Evolutionary conservation across 2,329 filamentous ascomycete genomes (phyloP).

Genomic region (Trichoderma atrobrunneum): DNA sequence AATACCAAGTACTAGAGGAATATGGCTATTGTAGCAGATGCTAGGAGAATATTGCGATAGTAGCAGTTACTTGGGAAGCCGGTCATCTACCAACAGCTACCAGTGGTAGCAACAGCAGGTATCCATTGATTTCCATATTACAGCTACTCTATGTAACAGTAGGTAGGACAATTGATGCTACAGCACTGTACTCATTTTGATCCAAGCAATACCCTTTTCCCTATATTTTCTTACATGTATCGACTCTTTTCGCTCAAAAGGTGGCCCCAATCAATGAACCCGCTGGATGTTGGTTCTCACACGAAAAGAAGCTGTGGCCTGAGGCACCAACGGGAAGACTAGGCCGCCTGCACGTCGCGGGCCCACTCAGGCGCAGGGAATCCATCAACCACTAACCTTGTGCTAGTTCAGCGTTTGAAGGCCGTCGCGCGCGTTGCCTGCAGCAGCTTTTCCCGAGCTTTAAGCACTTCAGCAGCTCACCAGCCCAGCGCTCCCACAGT

Average conservation of each 20-base stretch:
- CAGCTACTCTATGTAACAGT: background rate
- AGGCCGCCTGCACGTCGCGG: slow-evolving; percentile 6
- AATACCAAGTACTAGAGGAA: background rate
- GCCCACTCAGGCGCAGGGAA: slow-evolving; percentile 2
- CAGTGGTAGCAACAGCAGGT: background rate
- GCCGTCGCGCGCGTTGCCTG: slow-evolving; percentile 22
- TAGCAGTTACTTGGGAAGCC: background rate
- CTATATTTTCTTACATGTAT: background rate
- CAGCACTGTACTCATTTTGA: background rate
- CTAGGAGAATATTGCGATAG: background rate
- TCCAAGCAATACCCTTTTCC: background rate
- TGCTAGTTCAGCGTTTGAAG: background rate
- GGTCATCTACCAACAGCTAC: background rate
- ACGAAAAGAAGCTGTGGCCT: slow-evolving; percentile 1
- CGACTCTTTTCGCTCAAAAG: background rate
- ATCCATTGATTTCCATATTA: background rate
- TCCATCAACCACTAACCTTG: background rate
- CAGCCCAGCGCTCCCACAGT: background rate
- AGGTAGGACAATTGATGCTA: background rate
- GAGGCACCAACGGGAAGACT: background rate
- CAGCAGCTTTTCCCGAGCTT: slow-evolving; percentile 19
- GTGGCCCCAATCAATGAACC: background rate
- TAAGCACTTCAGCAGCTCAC: slow-evolving; percentile 4
- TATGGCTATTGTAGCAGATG: background rate
- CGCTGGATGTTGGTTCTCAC: background rate